Conservation (phyloP, 495 filamentous ascomycete species). For the Penicillium odoratum region DNA sequence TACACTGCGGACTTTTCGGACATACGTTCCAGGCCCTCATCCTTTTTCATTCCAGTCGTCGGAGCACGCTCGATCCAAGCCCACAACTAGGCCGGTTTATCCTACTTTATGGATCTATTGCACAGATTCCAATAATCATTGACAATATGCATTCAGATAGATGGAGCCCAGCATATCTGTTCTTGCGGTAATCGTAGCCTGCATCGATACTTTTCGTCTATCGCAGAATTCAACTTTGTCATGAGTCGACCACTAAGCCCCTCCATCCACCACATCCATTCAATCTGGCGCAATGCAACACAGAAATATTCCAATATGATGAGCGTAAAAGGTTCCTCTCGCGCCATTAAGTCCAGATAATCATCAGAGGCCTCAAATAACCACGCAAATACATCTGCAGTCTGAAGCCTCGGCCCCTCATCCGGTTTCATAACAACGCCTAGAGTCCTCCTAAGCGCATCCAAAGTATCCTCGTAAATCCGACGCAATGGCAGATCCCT, state of each 20-base stretch:
- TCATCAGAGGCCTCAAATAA: constrained; percentile 23
- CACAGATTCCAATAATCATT: neutral
- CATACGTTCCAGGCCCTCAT: no score
- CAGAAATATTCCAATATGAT: constrained; percentile 35
- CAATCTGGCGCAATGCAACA: constrained; percentile 24
- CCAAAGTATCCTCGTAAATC: constrained; percentile 14
- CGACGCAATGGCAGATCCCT: neutral
- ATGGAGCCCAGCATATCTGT: constrained; percentile 4
- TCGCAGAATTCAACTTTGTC: constrained; percentile 17
- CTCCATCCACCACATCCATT: constrained; percentile 38
- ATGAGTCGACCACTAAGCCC: constrained; percentile 28
- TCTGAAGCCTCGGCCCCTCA: constrained; percentile 14
- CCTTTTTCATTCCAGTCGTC: no score
- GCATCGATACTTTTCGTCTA: constrained; percentile 20
- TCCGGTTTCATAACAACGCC: constrained; percentile 13
- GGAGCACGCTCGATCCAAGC: no score
- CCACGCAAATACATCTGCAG: constrained; percentile 28
- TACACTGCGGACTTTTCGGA: no score
- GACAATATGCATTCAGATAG: neutral
- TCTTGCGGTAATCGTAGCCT: constrained; percentile 21
- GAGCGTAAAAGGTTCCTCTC: constrained; percentile 24
- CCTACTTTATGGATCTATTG: constrained; percentile 33
- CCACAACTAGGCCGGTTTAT: no score
- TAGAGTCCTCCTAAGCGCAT: constrained; percentile 12
- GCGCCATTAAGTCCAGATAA: constrained; percentile 22